Evolutionary conservation across 2,329 filamentous ascomycete species (phyloP).

Genomic region (Fusarium xyrophilum): DNA sequence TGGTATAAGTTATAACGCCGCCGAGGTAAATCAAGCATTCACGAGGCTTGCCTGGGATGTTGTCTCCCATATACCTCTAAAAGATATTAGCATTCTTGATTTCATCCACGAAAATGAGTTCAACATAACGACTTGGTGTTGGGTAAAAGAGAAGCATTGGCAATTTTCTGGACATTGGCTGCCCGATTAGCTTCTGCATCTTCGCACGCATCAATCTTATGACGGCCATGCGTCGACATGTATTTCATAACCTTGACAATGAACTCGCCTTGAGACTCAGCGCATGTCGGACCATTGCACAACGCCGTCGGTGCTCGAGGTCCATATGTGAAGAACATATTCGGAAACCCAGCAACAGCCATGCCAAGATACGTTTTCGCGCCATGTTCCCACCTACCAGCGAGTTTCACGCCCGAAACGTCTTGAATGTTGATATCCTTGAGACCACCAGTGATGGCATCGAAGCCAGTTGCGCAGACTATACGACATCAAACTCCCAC

Average conservation of each 20-base stretch:
- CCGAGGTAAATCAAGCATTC: not conserved
- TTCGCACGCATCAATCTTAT: not conserved
- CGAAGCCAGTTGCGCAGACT: conserved; percentile 24
- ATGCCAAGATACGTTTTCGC: not conserved
- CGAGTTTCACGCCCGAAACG: not conserved
- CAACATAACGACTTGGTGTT: not conserved
- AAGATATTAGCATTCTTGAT: not conserved
- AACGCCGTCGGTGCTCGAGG: not conserved
- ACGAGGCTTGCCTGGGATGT: not conserved
- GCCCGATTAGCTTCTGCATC: not conserved
- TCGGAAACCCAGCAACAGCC: not conserved
- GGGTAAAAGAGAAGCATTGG: not conserved
- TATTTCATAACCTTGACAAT: not conserved
- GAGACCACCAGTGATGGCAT: conserved; percentile 20
- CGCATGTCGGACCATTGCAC: not conserved
- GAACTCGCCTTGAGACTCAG: not conserved
- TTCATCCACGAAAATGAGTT: too few species aligned
- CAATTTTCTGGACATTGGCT: not conserved
- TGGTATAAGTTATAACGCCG: not conserved
- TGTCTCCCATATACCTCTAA: not conserved
- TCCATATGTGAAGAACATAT: conserved; percentile 16
- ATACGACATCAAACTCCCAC: conserved; percentile 8
- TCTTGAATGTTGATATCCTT: conserved; percentile 5
- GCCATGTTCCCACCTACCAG: conserved; percentile 4
- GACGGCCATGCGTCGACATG: not conserved